phyloP scores from a whole-genome alignment of 2,329 filamentous ascomycete species.

The Huntiella bhutanensis region DNA sequence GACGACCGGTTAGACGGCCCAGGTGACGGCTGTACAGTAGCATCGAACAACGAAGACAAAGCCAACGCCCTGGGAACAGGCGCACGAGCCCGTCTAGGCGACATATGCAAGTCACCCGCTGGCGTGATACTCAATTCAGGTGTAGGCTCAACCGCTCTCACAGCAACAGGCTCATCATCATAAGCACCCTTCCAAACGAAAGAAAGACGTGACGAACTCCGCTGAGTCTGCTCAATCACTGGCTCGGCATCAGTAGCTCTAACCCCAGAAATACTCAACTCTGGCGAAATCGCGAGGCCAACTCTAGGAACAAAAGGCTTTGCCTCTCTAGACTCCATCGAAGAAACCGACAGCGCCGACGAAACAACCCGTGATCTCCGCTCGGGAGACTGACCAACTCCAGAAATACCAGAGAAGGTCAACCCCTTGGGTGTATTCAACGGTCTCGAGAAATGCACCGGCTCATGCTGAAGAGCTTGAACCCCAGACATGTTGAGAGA shows the following conservation, averaged over 20 bases:
- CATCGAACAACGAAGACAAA: conserved; percentile 7
- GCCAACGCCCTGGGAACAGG: conserved; percentile 5
- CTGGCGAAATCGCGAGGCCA: background rate
- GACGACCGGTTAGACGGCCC: background rate
- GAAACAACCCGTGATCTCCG: conserved; percentile 6
- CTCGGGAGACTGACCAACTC: conserved; percentile 11
- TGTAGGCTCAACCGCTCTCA: background rate
- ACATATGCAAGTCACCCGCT: conserved; percentile 1
- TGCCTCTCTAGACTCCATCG: conserved; percentile 14
- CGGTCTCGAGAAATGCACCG: conserved; percentile 2
- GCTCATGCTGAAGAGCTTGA: conserved; percentile 8
- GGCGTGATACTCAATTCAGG: conserved; percentile 3
- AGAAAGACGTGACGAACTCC: background rate
- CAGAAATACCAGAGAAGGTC: conserved; percentile 1
- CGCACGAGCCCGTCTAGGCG: background rate
- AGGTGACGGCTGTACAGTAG: conserved; percentile 3
- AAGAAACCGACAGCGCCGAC: conserved; percentile 13
- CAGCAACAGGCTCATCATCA: conserved; percentile 7
- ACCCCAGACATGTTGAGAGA: background rate
- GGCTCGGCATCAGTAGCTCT: background rate
- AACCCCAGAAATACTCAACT: conserved; percentile 1
- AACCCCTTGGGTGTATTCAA: background rate
- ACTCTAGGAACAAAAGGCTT: conserved; percentile 12
- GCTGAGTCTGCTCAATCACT: background rate
- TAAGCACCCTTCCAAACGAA: conserved; percentile 2